Percentiles rank a stretch among this genome's conserved stretches.
phyloP scores from a whole-genome alignment of 768 basidiomycete species.

The Fistulinella prunicolor region DNA sequence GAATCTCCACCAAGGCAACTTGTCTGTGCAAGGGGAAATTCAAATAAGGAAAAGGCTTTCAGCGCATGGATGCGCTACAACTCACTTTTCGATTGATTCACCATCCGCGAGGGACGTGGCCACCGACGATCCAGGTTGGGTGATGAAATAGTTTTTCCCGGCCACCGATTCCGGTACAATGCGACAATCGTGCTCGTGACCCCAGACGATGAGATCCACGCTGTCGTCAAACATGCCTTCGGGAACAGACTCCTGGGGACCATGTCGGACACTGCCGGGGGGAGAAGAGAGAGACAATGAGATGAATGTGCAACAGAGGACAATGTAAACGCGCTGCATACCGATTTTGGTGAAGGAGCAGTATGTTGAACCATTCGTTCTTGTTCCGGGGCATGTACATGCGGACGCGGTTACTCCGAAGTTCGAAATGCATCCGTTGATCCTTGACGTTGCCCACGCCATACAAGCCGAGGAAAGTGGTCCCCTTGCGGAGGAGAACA shows the following conservation, averaged over 20 bases:
- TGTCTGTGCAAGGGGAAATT: conserved; percentile 51
- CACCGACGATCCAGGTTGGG: conserved; percentile 92
- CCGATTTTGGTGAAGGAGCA: conserved; percentile 97
- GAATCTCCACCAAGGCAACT: conserved; percentile 85
- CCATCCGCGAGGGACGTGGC: conserved; percentile 95
- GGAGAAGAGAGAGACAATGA: conserved; percentile 10
- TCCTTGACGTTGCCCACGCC: conserved; percentile 98
- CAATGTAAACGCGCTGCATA: conserved; percentile 26
- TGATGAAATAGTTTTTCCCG: conserved; percentile 87
- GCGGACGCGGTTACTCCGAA: conserved; percentile 87
- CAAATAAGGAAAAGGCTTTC: background rate
- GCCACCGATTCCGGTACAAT: conserved; percentile 88
- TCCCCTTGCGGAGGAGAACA: conserved; percentile 87
- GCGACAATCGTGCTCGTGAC: conserved; percentile 97
- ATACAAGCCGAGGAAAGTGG: conserved; percentile 85
- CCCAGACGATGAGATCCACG: conserved; percentile 93
- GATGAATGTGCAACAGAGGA: background rate
- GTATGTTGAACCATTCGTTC: conserved; percentile 91
- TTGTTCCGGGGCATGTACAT: conserved; percentile 96
- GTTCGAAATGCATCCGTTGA: conserved; percentile 93
- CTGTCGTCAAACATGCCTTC: conserved; percentile 98
- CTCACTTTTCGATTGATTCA: conserved; percentile 86
- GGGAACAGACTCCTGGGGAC: conserved; percentile 91
- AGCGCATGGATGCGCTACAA: conserved; percentile 1
- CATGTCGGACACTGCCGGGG: conserved; percentile 77